Evolutionary conservation across 1,284 basidiomycete genomes (phyloP), one percentile per base, ranked within the genome.

Genomic region (Marasmius oreades): DNA sequence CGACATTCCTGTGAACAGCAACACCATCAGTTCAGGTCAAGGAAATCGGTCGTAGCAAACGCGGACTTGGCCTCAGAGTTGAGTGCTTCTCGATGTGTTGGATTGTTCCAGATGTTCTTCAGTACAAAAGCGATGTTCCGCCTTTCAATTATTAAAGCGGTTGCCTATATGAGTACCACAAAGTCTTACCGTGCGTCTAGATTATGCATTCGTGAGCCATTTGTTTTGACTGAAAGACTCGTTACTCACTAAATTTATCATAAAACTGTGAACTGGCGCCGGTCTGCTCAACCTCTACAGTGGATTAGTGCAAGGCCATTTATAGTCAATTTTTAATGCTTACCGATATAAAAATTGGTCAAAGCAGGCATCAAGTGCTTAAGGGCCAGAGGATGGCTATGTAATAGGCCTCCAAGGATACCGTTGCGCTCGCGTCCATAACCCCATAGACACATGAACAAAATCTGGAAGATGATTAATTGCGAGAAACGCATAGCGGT

Each of bases 241-340:
- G 56, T 43, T 48, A 79, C 91, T 69, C 65, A 95, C 92, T 92
- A 69, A 95, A 96, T 83, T 97, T 97, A 70, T 97, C 95, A 71
- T 96, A 99, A 74, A 99, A 99, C 69, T 99, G 96, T 0, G 95
- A 95, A 69, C 95, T 95, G 22, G 93, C 93, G 43, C 97, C 97
- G 0, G 97, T 99, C 63, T 91, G 89, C 69, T 99, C 97, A 33
- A 98, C 95, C 79, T 99, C 94, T 95, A 65, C 31, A n/a, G 22
- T 26, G n/a, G 46, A 47, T 34, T 47, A 46, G 53, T 45, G n/a
- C 37, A 44, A 47, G 50, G 51, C 24, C 20, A 48, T 28, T 44
- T 10, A 31, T 5, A 31, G 28, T 31, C 28, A 37, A 60, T 34
- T 22, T 18, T 24, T 34, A 14, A 42, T 16, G 67, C 82, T 61